phyloP scores from a whole-genome alignment of 805 yeast genomes.

The Nematodospora valgi region DNA sequence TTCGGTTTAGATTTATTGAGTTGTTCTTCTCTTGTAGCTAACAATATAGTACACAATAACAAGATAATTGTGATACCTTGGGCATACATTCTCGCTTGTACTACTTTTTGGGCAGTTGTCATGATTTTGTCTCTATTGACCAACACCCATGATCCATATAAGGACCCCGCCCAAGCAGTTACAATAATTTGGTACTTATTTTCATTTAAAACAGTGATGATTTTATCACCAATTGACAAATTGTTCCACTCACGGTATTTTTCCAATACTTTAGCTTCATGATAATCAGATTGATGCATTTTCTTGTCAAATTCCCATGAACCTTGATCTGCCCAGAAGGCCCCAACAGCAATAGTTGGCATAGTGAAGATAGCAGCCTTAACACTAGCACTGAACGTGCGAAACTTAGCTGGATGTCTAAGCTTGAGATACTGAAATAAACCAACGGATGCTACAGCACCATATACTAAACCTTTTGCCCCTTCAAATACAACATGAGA shows the following conservation, averaged over 20 bases:
- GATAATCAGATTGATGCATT: conserved; percentile 29
- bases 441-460: conserved; percentile 29
- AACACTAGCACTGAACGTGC: conserved; percentile 33
- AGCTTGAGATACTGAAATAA: conserved; percentile 28
- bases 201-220: conserved; percentile 23
- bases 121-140: conserved; percentile 73
- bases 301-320: conserved; percentile 40
- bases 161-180: conserved; percentile 38
- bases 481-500: conserved; percentile 34
- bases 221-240: conserved; percentile 27
- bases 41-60: conserved; percentile 64
- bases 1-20: conserved; percentile 35
- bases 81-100: conserved; percentile 89
- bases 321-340: conserved; percentile 44
- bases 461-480: conserved; percentile 35
- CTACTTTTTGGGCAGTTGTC: conserved; percentile 76
- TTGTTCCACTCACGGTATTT: conserved; percentile 35
- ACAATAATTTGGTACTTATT: conserved; percentile 37
- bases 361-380: conserved; percentile 35
- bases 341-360: conserved; percentile 37
- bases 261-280: conserved; percentile 26
- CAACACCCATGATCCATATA: conserved; percentile 66
- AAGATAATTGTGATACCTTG: conserved; percentile 75
- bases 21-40: conserved; percentile 62
- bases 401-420: conserved; percentile 32